Conservation (phyloP, 805 yeast species). For the Metschnikowia aberdeeniae region DNA sequence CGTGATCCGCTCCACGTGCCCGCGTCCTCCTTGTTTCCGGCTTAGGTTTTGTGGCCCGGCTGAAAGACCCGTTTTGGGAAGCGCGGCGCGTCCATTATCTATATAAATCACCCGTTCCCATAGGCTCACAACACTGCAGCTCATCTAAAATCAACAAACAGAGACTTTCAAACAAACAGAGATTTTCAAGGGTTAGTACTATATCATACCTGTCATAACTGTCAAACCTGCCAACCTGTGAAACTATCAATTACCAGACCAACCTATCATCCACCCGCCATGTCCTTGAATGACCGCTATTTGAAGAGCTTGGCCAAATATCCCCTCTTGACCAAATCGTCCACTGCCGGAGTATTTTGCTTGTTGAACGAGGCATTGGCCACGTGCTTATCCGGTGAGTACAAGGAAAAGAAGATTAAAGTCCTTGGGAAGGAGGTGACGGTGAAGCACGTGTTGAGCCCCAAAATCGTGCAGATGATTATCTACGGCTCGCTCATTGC, state of each 20-base stretch:
- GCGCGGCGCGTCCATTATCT: conserved; percentile 2
- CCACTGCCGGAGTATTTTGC: conserved; percentile 53
- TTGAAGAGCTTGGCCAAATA: conserved; percentile 37
- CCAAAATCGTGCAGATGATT: conserved; percentile 50
- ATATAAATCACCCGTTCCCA: conserved; percentile 1
- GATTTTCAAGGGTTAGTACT: too few relatives aligned
- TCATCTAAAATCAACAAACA: neutral
- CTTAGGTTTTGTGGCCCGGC: neutral
- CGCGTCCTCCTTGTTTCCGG: neutral
- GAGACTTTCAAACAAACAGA: too few relatives aligned
- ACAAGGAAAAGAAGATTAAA: conserved; percentile 19
- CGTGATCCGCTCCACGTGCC: neutral
- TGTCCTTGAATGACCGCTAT: conserved; percentile 29
- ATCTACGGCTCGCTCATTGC: conserved; percentile 51
- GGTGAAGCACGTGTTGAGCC: conserved; percentile 39
- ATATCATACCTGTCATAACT: too few relatives aligned
- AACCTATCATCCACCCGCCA: neutral
- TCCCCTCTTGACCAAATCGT: conserved; percentile 57
- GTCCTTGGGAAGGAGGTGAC: conserved; percentile 14
- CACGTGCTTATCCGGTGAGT: conserved; percentile 46
- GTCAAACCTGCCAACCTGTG: too few relatives aligned
- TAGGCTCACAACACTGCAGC: neutral
- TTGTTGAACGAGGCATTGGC: conserved; percentile 58
- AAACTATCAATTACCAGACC: too few relatives aligned
- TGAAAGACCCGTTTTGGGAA: conserved; percentile 1